phyloP scores from a whole-genome alignment of 2,329 filamentous ascomycete genomes.

The Trichoderma breve region DNA sequence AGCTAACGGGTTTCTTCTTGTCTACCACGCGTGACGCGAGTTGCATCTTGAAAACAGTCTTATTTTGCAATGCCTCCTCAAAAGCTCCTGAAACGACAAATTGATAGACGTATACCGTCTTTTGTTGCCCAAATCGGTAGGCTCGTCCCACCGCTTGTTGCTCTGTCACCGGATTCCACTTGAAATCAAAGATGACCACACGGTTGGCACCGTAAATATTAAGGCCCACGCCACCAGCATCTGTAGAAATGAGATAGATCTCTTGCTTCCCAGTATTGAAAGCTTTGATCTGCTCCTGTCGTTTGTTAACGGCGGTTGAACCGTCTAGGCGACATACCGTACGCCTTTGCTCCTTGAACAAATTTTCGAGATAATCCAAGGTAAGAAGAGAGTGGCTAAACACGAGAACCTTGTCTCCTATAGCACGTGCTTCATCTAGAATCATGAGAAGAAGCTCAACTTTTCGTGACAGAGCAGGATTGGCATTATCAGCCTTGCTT shows the following conservation, averaged over 20 bases:
- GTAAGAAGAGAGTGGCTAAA: slow-evolving; percentile 74
- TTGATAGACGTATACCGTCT: slow-evolving; percentile 80
- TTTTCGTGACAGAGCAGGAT: slow-evolving; percentile 63
- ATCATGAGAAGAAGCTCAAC: slow-evolving; percentile 66
- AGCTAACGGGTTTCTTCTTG: slow-evolving; percentile 71
- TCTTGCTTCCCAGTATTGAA: slow-evolving; percentile 63
- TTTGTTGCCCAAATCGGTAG: slow-evolving; percentile 80
- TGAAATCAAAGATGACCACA: slow-evolving; percentile 81
- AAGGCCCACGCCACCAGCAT: slow-evolving; percentile 75
- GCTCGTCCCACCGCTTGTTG: slow-evolving; percentile 84
- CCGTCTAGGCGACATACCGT: slow-evolving; percentile 67
- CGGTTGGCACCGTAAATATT: slow-evolving; percentile 84
- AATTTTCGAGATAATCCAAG: slow-evolving; percentile 63
- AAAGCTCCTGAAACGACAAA: slow-evolving; percentile 76
- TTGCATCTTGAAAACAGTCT: slow-evolving; percentile 77
- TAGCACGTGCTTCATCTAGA: slow-evolving; percentile 58
- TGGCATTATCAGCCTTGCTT: slow-evolving; percentile 40
- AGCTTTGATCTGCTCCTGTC: slow-evolving; percentile 62
- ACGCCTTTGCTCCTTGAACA: slow-evolving; percentile 51
- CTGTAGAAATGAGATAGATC: slow-evolving; percentile 80
- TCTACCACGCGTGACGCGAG: slow-evolving; percentile 79
- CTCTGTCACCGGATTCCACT: slow-evolving; percentile 77
- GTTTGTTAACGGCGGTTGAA: slow-evolving; percentile 49
- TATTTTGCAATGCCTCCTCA: slow-evolving; percentile 71
- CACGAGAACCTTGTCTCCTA: slow-evolving; percentile 72